phyloP scores from a whole-genome alignment of 495 filamentous ascomycete genomes.

The Parmelia sp. region DNA sequence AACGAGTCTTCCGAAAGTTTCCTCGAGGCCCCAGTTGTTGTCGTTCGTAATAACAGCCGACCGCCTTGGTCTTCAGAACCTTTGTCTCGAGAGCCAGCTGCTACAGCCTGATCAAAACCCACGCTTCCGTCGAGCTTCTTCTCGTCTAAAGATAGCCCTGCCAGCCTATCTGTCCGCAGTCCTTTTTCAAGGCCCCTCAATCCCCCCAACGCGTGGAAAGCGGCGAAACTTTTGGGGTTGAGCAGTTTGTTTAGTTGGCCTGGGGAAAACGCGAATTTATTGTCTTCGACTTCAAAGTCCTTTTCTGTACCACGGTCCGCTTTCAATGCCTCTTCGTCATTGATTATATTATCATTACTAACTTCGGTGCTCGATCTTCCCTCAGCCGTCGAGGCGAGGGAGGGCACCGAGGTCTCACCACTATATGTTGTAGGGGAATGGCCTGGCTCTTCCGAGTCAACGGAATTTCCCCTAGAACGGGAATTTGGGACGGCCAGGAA shows the following conservation, averaged over 20 bases:
- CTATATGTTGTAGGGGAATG: conserved; percentile 47
- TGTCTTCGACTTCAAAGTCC: conserved; percentile 68
- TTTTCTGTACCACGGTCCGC: conserved; percentile 62
- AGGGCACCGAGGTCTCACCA: conserved; percentile 42
- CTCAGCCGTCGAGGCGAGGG: conserved; percentile 32
- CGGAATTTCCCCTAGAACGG: conserved; percentile 58
- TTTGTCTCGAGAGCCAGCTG: conserved; percentile 26
- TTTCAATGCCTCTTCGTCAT: conserved; percentile 55
- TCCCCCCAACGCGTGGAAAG: conserved; percentile 75
- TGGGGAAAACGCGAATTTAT: conserved; percentile 75
- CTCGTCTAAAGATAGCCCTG: conserved; percentile 75
- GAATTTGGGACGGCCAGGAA: conserved; percentile 57
- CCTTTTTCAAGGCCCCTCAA: conserved; percentile 70
- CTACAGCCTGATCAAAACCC: conserved; percentile 62
- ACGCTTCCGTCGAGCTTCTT: conserved; percentile 53
- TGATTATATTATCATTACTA: conserved; percentile 38
- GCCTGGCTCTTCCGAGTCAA: conserved; percentile 53
- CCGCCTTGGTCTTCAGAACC: conserved; percentile 29
- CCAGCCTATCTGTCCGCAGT: conserved; percentile 57
- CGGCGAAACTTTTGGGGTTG: conserved; percentile 73
- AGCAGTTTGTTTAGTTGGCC: conserved; percentile 73
- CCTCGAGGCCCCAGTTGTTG: conserved; percentile 26
- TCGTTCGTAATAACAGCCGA: conserved; percentile 27
- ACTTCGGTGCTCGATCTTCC: conserved; percentile 32
- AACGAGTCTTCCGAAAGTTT: conserved; percentile 38